Base-by-base conservation (phyloP, 768 basidiomycete species). In the Panaeolus cyanescens region DNA sequence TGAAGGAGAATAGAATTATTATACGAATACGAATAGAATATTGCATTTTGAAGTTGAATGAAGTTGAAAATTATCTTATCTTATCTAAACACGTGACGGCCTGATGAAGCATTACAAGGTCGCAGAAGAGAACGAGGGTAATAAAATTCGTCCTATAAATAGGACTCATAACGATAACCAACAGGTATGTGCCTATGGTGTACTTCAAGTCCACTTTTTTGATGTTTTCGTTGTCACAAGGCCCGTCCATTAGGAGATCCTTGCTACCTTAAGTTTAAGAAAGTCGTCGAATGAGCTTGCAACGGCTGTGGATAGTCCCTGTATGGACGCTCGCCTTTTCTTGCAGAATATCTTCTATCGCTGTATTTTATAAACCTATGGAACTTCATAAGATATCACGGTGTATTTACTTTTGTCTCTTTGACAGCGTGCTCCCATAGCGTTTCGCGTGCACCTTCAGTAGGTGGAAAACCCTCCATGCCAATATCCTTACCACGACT, bases 41-140 rank as follows among this genome's bases (percentile, higher is more conserved):
- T n/a, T 42, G n/a, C n/a, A 22, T 33, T 2, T 64, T 77, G 72
- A 72, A 70, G 59, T 54, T 76, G 7, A 76, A 76, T 9, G 77
- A 77, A 58, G 62, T 79, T 3, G 75, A 77, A 55, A 71, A 77
- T 31, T 77, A 79, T 59, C 54, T 75, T 4, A 69, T 76, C 25
- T 55, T 75, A 8, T 72, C 75, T n/a, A n/a, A n/a, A n/a, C 0
- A 59, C 77, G 8, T 65, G 77, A 9, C 63, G 77, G 12, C 62
- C 68, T 6, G 69, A 68, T 3, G 77, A 69, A 59, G 74, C n/a
- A 77, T 4, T 76, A 70, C 25, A 71, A 75, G 13, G 59, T 75
- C 13, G 74, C 77, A 5, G 75, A 79, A 58, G 57, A 53, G 1
- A 39, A 64, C 54, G 76, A 76, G 6, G 67, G 70, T 1, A 63